phyloP scores from a whole-genome alignment of 2,329 filamentous ascomycete genomes.

The Domatiomyces catenatus region DNA sequence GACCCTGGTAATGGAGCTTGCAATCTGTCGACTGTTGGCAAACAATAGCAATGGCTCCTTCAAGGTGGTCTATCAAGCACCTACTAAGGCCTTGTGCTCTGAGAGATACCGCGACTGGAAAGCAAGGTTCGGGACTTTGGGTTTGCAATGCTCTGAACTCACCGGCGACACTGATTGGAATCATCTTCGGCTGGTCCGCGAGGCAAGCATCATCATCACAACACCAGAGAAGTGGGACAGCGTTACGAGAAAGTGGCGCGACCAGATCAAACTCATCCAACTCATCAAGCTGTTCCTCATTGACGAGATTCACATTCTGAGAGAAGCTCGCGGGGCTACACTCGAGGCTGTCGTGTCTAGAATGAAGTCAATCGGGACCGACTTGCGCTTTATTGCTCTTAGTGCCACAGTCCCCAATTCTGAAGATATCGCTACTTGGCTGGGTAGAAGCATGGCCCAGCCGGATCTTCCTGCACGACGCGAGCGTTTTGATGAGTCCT shows the following conservation, averaged over 20 bases:
- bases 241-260: constrained; percentile 73
- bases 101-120: constrained; percentile 67
- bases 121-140: constrained; percentile 53
- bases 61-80: constrained; percentile 75
- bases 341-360: constrained; percentile 72
- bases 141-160: constrained; percentile 56
- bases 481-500: constrained; percentile 63
- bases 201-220: constrained; percentile 67
- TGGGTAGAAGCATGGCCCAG: constrained; percentile 49
- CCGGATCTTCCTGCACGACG: constrained; percentile 47
- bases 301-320: constrained; percentile 76
- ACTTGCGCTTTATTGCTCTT: constrained; percentile 64
- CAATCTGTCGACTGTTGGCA: constrained; percentile 56
- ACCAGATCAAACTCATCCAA: constrained; percentile 58
- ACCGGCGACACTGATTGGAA: constrained; percentile 62
- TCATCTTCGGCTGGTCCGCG: constrained; percentile 53
- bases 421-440: constrained; percentile 63
- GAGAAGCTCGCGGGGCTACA: constrained; percentile 62
- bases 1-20: constrained; percentile 65
- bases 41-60: constrained; percentile 43
- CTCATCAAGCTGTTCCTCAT: constrained; percentile 69
- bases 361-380: constrained; percentile 65
- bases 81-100: constrained; percentile 67
- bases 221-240: constrained; percentile 90
- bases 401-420: constrained; percentile 77